These are phyloP conservation scores for Pascua guehoae DNA, from an alignment of 1,284 basidiomycete genomes.

Conservation along the genomic window DNA sequence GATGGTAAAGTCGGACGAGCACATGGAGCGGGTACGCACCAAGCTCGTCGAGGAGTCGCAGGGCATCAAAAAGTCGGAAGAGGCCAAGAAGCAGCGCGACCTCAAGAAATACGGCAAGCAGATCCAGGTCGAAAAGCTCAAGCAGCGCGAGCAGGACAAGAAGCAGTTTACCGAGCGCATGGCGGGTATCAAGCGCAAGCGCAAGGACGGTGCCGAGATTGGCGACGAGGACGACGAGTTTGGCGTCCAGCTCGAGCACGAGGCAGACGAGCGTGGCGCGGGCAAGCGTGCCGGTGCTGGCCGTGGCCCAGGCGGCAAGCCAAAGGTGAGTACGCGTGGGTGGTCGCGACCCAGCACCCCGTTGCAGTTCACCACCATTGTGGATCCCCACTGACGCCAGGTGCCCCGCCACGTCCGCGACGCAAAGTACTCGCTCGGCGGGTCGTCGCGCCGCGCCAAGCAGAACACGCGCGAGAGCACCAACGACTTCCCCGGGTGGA, in stretches of 20 bases:
- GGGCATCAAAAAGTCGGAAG: constrained; percentile 84
- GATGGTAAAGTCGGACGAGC: constrained; percentile 96
- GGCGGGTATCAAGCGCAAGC: constrained; percentile 81
- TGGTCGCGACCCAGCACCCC: no score
- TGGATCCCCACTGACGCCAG: constrained; percentile 13
- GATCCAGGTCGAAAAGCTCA: constrained; percentile 81
- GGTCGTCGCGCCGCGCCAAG: constrained; percentile 62
- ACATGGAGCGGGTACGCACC: constrained; percentile 96
- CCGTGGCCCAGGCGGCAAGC: constrained; percentile 33
- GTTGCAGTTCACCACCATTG: not conserved
- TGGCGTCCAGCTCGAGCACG: constrained; percentile 16
- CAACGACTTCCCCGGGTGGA: constrained; percentile 61
- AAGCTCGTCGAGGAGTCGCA: constrained; percentile 83
- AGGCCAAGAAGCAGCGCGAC: constrained; percentile 85
- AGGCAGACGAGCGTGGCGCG: constrained; percentile 5
- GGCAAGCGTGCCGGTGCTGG: constrained; percentile 36
- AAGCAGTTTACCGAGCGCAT: constrained; percentile 82
- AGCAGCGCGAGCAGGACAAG: constrained; percentile 69
- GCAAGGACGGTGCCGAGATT: constrained; percentile 75
- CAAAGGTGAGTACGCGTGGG: constrained; percentile 17
- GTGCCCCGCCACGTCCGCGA: constrained; percentile 68
- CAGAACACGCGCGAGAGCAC: constrained; percentile 76
- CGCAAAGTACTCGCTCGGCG: constrained; percentile 74
- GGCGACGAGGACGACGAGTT: constrained; percentile 51
- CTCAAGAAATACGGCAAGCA: constrained; percentile 98